Conservation (phyloP, 345 rosid species). For the Sonneratia alba region DNA sequence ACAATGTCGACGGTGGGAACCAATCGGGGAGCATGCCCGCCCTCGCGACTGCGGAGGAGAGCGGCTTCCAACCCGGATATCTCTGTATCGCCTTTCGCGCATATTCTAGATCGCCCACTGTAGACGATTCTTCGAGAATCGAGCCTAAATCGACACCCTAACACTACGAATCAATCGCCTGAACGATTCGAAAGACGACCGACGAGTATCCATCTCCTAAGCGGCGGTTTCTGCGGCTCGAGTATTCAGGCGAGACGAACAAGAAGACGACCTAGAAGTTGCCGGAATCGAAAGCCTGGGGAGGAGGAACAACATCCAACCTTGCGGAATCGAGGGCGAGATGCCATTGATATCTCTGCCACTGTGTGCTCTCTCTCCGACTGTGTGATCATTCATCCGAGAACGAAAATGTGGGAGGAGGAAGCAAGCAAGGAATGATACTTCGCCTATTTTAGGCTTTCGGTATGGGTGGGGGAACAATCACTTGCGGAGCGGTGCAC, state of each 20-base stretch:
- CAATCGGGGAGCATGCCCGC: not conserved
- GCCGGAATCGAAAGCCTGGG: not conserved
- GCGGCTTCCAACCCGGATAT: not conserved
- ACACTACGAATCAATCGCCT: not conserved
- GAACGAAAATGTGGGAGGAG: too few relatives aligned
- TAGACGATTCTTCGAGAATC: not conserved
- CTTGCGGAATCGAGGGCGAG: not conserved
- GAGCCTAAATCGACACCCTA: not conserved
- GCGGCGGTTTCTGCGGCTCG: not conserved
- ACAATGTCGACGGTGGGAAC: not conserved
- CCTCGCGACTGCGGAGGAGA: not conserved
- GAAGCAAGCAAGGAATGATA: too few relatives aligned
- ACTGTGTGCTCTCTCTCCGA: slow-evolving; percentile 9
- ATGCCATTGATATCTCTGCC: not conserved
- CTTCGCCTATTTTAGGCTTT: too few relatives aligned
- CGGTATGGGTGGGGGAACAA: too few relatives aligned
- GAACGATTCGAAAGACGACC: not conserved
- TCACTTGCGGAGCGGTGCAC: too few relatives aligned
- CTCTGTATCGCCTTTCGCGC: not conserved
- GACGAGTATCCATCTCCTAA: not conserved
- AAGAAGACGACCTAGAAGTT: not conserved
- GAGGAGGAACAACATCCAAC: not conserved
- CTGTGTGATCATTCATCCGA: not conserved
- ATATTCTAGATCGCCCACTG: not conserved
- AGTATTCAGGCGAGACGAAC: not conserved